Percentiles rank a stretch among this genome's conserved stretches.
phyloP scores from a whole-genome alignment of 225 moss, liverwort and hornwort species.

The Sphagnum tenellum region DNA sequence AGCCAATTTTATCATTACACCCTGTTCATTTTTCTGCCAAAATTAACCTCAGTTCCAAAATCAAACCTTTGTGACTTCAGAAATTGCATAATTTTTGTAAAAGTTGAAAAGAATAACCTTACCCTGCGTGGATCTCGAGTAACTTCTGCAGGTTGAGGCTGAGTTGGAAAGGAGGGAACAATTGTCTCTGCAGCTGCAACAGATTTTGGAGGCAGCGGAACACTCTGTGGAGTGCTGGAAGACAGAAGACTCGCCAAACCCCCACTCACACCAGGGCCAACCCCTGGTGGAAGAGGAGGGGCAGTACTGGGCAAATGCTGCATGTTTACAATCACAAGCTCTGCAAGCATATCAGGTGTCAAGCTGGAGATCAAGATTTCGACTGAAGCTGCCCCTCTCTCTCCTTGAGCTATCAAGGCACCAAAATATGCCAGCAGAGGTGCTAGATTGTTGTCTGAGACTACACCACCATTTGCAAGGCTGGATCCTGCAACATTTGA shows the following conservation, averaged over 20 bases:
- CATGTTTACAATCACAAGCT: slow-evolving; percentile 91
- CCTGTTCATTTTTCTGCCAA: no score
- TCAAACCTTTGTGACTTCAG: no score
- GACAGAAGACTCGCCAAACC: slow-evolving; percentile 27
- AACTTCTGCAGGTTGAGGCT: slow-evolving; percentile 37
- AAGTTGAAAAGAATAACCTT: slow-evolving; percentile 4
- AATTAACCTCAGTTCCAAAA: no score
- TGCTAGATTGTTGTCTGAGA: slow-evolving; percentile 45
- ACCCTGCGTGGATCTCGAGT: slow-evolving; percentile 80
- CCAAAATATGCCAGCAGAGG: slow-evolving; percentile 84
- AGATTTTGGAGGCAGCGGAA: slow-evolving; percentile 4
- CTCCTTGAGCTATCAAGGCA: slow-evolving; percentile 84
- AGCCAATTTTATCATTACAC: no score
- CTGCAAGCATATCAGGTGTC: slow-evolving; percentile 88
- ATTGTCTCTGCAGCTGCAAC: slow-evolving; percentile 27
- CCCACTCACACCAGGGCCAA: slow-evolving; percentile 22
- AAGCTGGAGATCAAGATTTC: slow-evolving; percentile 85
- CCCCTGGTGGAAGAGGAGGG: slow-evolving; percentile 41
- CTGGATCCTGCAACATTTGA: slow-evolving; percentile 31
- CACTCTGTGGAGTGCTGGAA: slow-evolving; percentile 17
- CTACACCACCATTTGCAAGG: slow-evolving; percentile 19
- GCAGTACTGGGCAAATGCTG: slow-evolving; percentile 62
- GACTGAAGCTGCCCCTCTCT: slow-evolving; percentile 80
- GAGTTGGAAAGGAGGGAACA: slow-evolving; percentile 18
- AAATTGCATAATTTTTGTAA: no score